Evolutionary conservation across 75 land plant species (phyloP), one percentile per base, ranked within the genome.

Genomic region (Larix kaempferi): DNA sequence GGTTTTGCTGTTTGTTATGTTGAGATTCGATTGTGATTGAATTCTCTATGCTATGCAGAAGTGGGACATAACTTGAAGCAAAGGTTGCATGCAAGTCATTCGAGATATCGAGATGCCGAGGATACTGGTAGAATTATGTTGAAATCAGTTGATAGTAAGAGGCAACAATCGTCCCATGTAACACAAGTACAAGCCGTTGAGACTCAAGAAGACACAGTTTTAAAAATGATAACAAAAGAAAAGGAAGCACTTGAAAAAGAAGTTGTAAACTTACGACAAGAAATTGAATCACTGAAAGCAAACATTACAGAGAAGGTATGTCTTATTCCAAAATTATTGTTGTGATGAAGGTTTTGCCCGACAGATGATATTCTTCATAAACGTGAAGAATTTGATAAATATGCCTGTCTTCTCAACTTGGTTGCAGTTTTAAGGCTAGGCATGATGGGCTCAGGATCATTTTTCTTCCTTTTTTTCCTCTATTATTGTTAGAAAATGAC

Each of bases 31-130:
- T 41, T 41, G 23, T 65, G 23, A 69, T 3, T 69, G 52, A 41
- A 35, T 37, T 14, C 25, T 44, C 37, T n/a, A 41, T 69, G 52
- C 41, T 49, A 39, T 41, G 72, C 72, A 69, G 73, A 41, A 21
- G 54, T 69, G 23, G 73, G 73, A 52, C 13, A 10, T 21, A 69
- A 21, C 52, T 69, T 69, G 73, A 69, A 39, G 73, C 73, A 69
- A 8, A 44, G 73, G 52, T 69, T 69, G 23, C 49, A 41, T 69
- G 35, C 3, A 19, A 69, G 49, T 69, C 23, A n/a, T 62, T 7
- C 3, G n/a, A 21, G 73, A 69, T 41, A 69, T 37, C 54, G 12
- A 69, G 49, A 69, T 69, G 73, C 3, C 2, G 49, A 69, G 41
- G 73, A 10, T 69, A 69, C 39, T 8, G 11, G 21, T 10, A 44